phyloP scores from a whole-genome alignment of 2,329 filamentous ascomycete genomes.

The Cercospora citrullina region DNA sequence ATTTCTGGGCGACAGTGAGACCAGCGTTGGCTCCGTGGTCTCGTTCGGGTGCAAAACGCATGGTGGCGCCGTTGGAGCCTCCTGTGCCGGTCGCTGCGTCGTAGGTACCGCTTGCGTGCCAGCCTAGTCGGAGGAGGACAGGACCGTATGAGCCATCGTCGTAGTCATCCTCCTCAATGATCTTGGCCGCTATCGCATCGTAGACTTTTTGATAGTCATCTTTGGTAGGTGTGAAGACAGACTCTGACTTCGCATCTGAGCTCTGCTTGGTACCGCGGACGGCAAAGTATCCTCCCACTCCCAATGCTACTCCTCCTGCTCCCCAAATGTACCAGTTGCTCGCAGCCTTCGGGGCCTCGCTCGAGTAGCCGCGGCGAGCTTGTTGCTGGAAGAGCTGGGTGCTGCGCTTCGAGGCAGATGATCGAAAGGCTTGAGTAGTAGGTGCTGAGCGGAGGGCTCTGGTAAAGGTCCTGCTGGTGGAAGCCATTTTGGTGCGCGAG shows the following conservation, averaged over 20 bases:
- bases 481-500: slow-evolving; percentile 39
- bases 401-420: slow-evolving; percentile 56
- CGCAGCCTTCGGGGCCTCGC: slow-evolving; percentile 29
- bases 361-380: slow-evolving; percentile 75
- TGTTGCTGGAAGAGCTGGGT: slow-evolving; percentile 70
- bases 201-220: slow-evolving; percentile 96
- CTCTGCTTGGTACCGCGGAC: slow-evolving; percentile 54
- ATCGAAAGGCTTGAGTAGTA: slow-evolving; percentile 55
- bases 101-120: slow-evolving; percentile 92
- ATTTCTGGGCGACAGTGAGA: slow-evolving; percentile 80
- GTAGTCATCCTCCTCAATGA: slow-evolving; percentile 91
- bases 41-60: slow-evolving; percentile 88
- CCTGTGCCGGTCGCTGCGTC: slow-evolving; percentile 86
- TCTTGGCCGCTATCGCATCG: slow-evolving; percentile 73
- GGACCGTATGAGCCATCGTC: slow-evolving; percentile 96
- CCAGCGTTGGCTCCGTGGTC: slow-evolving; percentile 94
- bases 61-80: slow-evolving; percentile 93
- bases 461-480: slow-evolving; percentile 41
- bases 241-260: slow-evolving; percentile 38
- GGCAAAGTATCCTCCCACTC: slow-evolving; percentile 66
- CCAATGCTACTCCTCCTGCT: slow-evolving; percentile 60
- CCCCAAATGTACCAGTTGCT: slow-evolving; percentile 56
- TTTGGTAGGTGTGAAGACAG: slow-evolving; percentile 70
- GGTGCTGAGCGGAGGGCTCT: slow-evolving; percentile 47
- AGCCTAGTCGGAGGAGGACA: slow-evolving; percentile 84